These are phyloP conservation scores for Trichophyton benhamiae DNA, from an alignment of 2,329 filamentous ascomycete genomes.

Conservation along the genomic window DNA sequence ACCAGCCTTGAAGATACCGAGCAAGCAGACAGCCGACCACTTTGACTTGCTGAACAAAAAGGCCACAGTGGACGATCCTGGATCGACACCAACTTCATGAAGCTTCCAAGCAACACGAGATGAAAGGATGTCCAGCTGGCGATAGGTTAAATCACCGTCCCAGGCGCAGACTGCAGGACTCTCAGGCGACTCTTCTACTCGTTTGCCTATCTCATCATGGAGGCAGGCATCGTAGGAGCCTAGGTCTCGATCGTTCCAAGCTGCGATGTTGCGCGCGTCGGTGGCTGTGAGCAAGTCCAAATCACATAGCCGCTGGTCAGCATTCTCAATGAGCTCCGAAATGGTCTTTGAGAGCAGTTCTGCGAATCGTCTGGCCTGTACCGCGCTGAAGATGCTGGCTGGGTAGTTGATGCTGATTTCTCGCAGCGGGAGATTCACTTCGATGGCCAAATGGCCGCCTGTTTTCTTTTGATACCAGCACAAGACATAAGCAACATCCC, in stretches of 20 bases:
- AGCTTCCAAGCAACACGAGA: conserved; percentile 26
- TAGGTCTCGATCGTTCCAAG: background rate
- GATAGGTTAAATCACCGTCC: conserved; percentile 27
- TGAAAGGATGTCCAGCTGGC: conserved; percentile 27
- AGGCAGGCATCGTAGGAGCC: conserved; percentile 13
- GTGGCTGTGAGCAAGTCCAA: background rate
- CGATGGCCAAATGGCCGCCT: background rate
- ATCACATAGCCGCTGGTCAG: background rate
- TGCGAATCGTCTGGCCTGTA: background rate
- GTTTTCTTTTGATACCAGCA: background rate
- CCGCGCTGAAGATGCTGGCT: background rate
- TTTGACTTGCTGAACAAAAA: conserved; percentile 13
- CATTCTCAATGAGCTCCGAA: background rate
- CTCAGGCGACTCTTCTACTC: conserved; percentile 14
- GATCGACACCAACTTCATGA: conserved; percentile 26
- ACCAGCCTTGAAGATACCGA: conserved; percentile 12
- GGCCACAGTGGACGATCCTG: conserved; percentile 15
- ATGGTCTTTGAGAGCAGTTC: background rate
- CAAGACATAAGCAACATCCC: background rate
- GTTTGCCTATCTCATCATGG: conserved; percentile 20
- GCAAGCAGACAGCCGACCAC: conserved; percentile 9
- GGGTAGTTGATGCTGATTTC: background rate
- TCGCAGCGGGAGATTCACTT: background rate
- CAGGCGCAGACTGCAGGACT: conserved; percentile 16
- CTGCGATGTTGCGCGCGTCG: background rate